Evolutionary conservation across 139 green algal species (phyloP), one percentile per base, ranked within the genome.

Genomic region (Chloropicon primus): DNA sequence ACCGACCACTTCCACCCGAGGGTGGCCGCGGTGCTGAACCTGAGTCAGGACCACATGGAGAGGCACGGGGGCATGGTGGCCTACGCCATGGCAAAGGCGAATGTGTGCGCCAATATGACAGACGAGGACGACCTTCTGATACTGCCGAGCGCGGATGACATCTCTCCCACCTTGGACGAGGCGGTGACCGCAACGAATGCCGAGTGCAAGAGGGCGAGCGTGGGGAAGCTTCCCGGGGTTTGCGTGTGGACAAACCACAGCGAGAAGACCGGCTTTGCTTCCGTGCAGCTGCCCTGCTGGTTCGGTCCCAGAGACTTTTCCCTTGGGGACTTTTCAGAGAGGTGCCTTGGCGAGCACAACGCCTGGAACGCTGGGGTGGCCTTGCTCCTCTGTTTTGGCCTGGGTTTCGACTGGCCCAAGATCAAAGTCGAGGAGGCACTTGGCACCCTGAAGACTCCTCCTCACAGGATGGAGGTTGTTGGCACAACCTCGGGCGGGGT

Each of bases 11-110:
- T 82, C 2, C 27, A n/a, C 2, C 53, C 72, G 5, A 22, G 80
- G 23, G 84, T 54, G 1, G 84, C 76, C 0, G 80, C 79, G 22
- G 74, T 88, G 2, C 74, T 84, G 2, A 88, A 88, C 72, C 74
- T 88, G 2, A 88, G 83, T 22, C 80, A 80, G 1, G 84, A 88
- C 27, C 84, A 88, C 78, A 72, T 86, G 5, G 84, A 86, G 78
- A 75, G 83, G 2, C 84, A 88, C 54, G 76, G 78, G 22, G 77
- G 24, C 1, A 84, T 88, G 84, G 78, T 79, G 23, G 71, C 17
- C 25, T 88, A 88, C 78, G 84, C 62, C 17, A 74, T 10, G 5
- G 62, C 77, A 21, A 88, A 88, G 77, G 79, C 27, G 2, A 28
- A 24, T 24, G 17, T 86, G 2, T 85, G 84, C 25, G 25, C 17